These are phyloP conservation scores for Blastosporella zonata DNA, from an alignment of 1,284 basidiomycete genomes.

Conservation along the genomic window DNA sequence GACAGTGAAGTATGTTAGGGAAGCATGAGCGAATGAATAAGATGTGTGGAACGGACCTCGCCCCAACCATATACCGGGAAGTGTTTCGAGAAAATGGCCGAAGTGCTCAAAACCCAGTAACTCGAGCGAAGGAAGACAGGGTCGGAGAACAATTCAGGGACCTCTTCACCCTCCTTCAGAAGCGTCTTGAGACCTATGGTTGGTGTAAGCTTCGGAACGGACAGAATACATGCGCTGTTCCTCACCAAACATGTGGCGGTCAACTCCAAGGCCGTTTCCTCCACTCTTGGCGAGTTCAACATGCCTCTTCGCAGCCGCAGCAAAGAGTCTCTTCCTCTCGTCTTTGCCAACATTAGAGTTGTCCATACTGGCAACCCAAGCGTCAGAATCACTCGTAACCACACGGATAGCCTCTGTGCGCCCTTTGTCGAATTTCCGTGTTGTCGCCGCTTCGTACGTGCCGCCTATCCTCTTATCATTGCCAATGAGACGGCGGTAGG, in stretches of 20 bases:
- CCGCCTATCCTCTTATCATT: slow-evolving; percentile 46
- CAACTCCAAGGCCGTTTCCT: slow-evolving; percentile 74
- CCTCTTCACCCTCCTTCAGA: slow-evolving; percentile 55
- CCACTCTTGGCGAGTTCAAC: slow-evolving; percentile 67
- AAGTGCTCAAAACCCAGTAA: slow-evolving; percentile 81
- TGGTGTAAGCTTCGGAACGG: slow-evolving; percentile 1
- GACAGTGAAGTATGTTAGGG: slow-evolving; percentile 6
- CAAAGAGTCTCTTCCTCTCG: slow-evolving; percentile 58
- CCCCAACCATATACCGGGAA: slow-evolving; percentile 87
- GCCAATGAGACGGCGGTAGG: slow-evolving; percentile 69
- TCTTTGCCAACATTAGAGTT: slow-evolving; percentile 35
- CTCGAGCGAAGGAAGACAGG: slow-evolving; percentile 65
- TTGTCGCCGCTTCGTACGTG: slow-evolving; percentile 89
- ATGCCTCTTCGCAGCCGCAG: slow-evolving; percentile 68
- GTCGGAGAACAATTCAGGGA: slow-evolving; percentile 71
- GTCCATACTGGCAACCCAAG: slow-evolving; percentile 77
- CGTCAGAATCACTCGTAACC: slow-evolving; percentile 67
- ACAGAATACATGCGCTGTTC: neutral
- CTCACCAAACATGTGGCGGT: slow-evolving; percentile 79
- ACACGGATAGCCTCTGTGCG: slow-evolving; percentile 88
- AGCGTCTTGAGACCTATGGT: slow-evolving; percentile 63
- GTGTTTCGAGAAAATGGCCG: slow-evolving; percentile 80
- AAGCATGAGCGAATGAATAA: neutral
- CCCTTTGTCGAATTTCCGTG: slow-evolving; percentile 81
- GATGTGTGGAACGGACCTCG: slow-evolving; percentile 45